phyloP scores from a whole-genome alignment of 208 protist species.

The Leishmania braziliensis region DNA sequence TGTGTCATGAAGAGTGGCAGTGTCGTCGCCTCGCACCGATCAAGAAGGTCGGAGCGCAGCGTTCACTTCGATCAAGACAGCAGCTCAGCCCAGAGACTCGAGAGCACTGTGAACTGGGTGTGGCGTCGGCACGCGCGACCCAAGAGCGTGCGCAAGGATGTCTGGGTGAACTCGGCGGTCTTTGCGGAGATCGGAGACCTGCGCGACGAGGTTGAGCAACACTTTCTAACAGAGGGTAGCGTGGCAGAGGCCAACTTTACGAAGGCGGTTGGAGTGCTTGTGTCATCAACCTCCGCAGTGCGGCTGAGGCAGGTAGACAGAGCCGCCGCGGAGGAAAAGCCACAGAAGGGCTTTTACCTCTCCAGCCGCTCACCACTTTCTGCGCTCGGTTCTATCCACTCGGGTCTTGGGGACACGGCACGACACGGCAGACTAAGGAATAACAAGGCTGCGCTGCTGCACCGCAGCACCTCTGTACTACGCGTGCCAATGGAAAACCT shows the following conservation, averaged over 20 bases:
- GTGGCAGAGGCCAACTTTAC: slow-evolving; percentile 40
- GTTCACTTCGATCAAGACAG: slow-evolving; percentile 12
- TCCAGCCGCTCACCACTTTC: slow-evolving; percentile 21
- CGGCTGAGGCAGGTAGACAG: not conserved
- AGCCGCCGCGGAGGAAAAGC: not conserved
- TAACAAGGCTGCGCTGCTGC: not conserved
- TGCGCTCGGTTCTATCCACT: slow-evolving; percentile 8
- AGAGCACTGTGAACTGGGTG: slow-evolving; percentile 21
- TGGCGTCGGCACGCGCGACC: slow-evolving; percentile 48
- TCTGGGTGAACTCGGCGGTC: slow-evolving; percentile 46
- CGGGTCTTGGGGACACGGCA: not conserved
- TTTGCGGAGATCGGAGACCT: slow-evolving; percentile 54
- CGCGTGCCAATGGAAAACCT: slow-evolving; percentile 16
- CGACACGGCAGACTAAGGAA: not conserved
- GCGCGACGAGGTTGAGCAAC: slow-evolving; percentile 40
- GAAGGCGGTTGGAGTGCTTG: slow-evolving; percentile 6
- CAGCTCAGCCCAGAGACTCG: slow-evolving; percentile 12
- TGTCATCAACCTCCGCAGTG: not conserved
- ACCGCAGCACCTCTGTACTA: slow-evolving; percentile 11
- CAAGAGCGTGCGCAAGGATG: slow-evolving; percentile 48
- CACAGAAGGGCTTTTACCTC: slow-evolving; percentile 21
- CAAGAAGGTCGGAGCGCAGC: not conserved
- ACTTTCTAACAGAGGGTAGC: slow-evolving; percentile 42
- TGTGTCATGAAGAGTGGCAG: slow-evolving; percentile 9
- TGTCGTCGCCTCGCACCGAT: not conserved